Evolutionary conservation across 495 filamentous ascomycete genomes (phyloP), one percentile per base, ranked within the genome.

Genomic region (Xeromyces bisporus): DNA sequence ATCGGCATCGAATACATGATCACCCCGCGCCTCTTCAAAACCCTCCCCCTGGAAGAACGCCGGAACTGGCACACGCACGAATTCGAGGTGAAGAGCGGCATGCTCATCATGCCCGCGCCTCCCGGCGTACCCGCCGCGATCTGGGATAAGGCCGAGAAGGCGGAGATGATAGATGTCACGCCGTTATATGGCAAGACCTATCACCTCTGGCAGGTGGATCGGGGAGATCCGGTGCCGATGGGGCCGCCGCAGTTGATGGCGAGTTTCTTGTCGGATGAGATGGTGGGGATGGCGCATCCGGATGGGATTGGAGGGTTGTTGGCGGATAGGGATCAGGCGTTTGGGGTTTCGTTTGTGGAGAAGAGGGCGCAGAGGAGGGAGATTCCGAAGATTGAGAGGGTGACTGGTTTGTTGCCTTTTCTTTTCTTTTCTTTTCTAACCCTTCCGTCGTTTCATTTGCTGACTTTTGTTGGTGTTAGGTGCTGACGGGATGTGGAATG

Each of bases 1-100:
- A 75, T 93, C 37, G 84, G 85, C 23, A 62, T 93, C 39, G 87
- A 94, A 53, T 93, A 93, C 62, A 89, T 94, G 84, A 77, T 93
- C 44, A 71, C 72, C 2, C 71, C 73, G 0, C 53, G 56, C 2
- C 58, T 92, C 1, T 93, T 73, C 59, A 51, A 59, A 7, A 73
- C 67, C 0, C 71, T 94, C 0, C 58, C 67, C 5, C 3, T 46
- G 0, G 63, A 69, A 7, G 86, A 93, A 53, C 68, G 73, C 8
- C 62, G 66, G 35, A 66, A 82, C 11, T 91, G 80, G 80, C 80
- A 87, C 50, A 67, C 63, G 15, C 80, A 89, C 46, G 79, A 80
- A 17, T 92, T 77, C 50, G 85, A 93, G 43, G 81, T 92, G 7
- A 89, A 89, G 41, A 74, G 68, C 17, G 83, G 84, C 0, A 77